Conservation (phyloP, 2,329 filamentous ascomycete species). For the Aspergillus niger region DNA sequence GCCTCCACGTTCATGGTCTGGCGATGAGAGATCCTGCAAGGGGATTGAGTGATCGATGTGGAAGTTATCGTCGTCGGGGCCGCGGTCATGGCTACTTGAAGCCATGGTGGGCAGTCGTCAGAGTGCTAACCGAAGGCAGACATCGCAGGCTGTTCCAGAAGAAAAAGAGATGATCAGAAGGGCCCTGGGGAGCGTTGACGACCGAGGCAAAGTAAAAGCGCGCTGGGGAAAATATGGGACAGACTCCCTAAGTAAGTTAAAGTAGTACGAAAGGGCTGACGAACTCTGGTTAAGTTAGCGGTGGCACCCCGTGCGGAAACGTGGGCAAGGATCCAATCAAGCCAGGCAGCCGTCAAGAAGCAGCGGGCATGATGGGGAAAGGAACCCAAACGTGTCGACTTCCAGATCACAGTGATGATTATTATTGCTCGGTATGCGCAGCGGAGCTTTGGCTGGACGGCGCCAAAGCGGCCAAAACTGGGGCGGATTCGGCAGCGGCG, state of each 20-base stretch:
- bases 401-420: slow-evolving; percentile 3
- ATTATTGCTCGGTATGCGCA: slow-evolving; percentile 10
- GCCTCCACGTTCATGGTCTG: slow-evolving; percentile 34
- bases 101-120: slow-evolving; percentile 43
- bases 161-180: not conserved
- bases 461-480: slow-evolving; percentile 13
- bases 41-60: slow-evolving; percentile 63
- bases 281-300: slow-evolving; percentile 1
- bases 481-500: slow-evolving; percentile 4
- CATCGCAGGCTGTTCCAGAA: slow-evolving; percentile 37
- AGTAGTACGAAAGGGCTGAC: slow-evolving; percentile 6
- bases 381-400: slow-evolving; percentile 7
- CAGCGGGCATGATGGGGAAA: slow-evolving; percentile 2
- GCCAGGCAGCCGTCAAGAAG: not conserved
- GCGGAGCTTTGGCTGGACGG: slow-evolving; percentile 13
- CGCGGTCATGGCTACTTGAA: slow-evolving; percentile 38
- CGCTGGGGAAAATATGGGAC: not conserved
- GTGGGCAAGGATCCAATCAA: slow-evolving; percentile 9
- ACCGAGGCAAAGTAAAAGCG: slow-evolving; percentile 1
- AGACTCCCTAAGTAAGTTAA: not conserved
- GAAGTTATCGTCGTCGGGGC: slow-evolving; percentile 29
- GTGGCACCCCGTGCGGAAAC: slow-evolving; percentile 3
- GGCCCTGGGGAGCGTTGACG: not conserved
- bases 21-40: slow-evolving; percentile 62
- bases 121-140: slow-evolving; percentile 39